Evolutionary conservation across 495 filamentous ascomycete species (phyloP).

Genomic region (Tuber melanosporum): DNA sequence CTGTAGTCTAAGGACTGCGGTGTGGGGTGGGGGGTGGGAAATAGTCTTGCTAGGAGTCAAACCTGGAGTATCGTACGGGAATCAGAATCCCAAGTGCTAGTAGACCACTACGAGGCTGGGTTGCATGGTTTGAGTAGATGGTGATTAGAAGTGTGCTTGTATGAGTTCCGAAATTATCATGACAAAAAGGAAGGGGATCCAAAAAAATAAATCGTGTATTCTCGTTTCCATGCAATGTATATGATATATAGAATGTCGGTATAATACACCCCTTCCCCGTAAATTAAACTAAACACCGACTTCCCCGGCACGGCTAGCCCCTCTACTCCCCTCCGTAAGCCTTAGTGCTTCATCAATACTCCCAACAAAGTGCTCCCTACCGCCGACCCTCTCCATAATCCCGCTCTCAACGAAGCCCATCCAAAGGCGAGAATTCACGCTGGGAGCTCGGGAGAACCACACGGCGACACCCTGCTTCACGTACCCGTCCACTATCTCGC

Average conservation of each 20-base stretch:
- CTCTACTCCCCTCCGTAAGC: constrained; percentile 19
- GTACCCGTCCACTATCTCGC: constrained; percentile 79
- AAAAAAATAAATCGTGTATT: not conserved
- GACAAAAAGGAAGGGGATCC: not conserved
- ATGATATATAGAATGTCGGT: not conserved
- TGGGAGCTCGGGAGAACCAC: constrained; percentile 76
- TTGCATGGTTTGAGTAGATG: not conserved
- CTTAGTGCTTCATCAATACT: constrained; percentile 78
- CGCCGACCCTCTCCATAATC: constrained; percentile 74
- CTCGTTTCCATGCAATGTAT: not conserved
- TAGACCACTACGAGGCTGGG: constrained; percentile 13
- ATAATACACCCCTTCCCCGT: not conserved
- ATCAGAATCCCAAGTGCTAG: constrained; percentile 12
- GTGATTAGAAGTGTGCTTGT: not conserved
- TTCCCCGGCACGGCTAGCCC: constrained; percentile 16
- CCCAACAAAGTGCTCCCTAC: constrained; percentile 63
- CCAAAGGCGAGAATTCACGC: constrained; percentile 57
- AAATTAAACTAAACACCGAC: constrained; percentile 10
- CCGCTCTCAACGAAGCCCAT: constrained; percentile 68
- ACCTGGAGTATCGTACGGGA: constrained; percentile 8
- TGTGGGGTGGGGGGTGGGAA: not conserved
- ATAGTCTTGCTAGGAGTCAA: constrained; percentile 18
- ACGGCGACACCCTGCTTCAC: constrained; percentile 65
- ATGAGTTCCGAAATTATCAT: not conserved
- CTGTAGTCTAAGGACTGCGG: not conserved